phyloP scores from a whole-genome alignment of 2,329 filamentous ascomycete species.

The Ustulina deusta region DNA sequence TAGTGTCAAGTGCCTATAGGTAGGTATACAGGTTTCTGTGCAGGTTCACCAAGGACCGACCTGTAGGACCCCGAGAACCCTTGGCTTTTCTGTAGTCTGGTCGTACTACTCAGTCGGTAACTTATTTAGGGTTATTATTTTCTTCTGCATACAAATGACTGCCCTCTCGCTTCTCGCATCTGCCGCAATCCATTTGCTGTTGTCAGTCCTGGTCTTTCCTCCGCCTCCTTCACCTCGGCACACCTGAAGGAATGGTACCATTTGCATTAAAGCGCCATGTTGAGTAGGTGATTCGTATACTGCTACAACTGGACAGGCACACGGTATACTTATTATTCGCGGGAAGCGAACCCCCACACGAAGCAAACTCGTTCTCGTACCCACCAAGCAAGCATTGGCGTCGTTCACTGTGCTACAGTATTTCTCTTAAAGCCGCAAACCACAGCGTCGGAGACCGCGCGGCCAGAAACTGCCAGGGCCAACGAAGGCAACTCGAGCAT shows the following conservation, averaged over 20 bases:
- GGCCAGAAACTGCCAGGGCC: conserved; percentile 23
- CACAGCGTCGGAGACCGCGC: conserved; percentile 28
- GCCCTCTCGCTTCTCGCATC: conserved; percentile 17
- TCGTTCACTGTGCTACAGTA: conserved; percentile 20
- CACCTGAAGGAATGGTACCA: background rate
- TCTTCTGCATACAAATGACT: conserved; percentile 18
- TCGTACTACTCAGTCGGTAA: background rate
- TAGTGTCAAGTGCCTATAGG: background rate
- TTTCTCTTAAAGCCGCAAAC: conserved; percentile 18
- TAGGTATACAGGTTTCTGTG: conserved; percentile 5
- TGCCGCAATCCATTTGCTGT: conserved; percentile 13
- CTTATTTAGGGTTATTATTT: background rate
- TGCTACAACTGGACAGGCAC: background rate
- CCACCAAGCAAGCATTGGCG: conserved; percentile 28
- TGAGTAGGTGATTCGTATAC: background rate
- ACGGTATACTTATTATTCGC: background rate
- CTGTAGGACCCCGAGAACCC: conserved; percentile 23
- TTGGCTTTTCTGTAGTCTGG: conserved; percentile 4
- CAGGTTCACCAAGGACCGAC: background rate
- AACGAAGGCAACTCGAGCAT: conserved; percentile 6
- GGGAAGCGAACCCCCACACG: conserved; percentile 19
- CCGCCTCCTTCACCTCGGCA: background rate
- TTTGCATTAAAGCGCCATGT: conserved; percentile 11
- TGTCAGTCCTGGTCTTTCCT: background rate
- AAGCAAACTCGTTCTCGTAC: conserved; percentile 26